phyloP scores from a whole-genome alignment of 345 rosid genomes.

The Erucastrum elatum region DNA sequence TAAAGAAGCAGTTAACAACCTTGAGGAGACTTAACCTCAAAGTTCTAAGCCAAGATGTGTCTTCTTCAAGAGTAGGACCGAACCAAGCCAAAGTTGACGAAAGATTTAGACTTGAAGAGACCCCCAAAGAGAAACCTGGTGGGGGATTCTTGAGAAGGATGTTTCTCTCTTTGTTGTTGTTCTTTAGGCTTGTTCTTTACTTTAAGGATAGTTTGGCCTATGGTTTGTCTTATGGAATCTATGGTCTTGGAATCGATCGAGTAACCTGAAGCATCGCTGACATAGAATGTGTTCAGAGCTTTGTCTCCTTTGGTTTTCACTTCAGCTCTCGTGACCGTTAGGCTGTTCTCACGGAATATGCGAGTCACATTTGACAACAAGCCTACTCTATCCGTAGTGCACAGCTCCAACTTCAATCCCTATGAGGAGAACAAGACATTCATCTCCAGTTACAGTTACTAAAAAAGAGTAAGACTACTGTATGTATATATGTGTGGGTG shows the following conservation, averaged over 20 bases:
- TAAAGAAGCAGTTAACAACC: slow-evolving; percentile 15
- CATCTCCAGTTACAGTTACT: slow-evolving; percentile 10
- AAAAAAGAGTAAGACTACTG: background rate
- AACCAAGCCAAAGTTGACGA: slow-evolving; percentile 88
- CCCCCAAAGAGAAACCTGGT: slow-evolving; percentile 83
- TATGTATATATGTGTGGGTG: background rate
- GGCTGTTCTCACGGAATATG: slow-evolving; percentile 87
- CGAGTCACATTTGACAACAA: slow-evolving; percentile 83
- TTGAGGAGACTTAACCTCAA: slow-evolving; percentile 17
- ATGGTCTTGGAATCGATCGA: slow-evolving; percentile 72
- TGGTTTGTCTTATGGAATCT: slow-evolving; percentile 68
- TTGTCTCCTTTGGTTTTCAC: slow-evolving; percentile 82
- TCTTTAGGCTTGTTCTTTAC: slow-evolving; percentile 69
- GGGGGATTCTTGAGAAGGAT: slow-evolving; percentile 63
- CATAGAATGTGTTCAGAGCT: slow-evolving; percentile 85
- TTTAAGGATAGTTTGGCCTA: slow-evolving; percentile 81
- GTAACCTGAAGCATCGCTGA: slow-evolving; percentile 75
- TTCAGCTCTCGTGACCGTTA: slow-evolving; percentile 84
- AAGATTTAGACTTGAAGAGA: slow-evolving; percentile 84
- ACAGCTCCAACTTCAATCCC: slow-evolving; percentile 93
- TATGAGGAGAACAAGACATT: slow-evolving; percentile 22
- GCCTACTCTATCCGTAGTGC: slow-evolving; percentile 84
- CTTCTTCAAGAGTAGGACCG: slow-evolving; percentile 71
- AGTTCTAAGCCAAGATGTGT: background rate
- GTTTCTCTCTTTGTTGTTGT: slow-evolving; percentile 47